phyloP scores from a whole-genome alignment of 352 stramenopile genomes.

The Phytophthora brassicae region DNA sequence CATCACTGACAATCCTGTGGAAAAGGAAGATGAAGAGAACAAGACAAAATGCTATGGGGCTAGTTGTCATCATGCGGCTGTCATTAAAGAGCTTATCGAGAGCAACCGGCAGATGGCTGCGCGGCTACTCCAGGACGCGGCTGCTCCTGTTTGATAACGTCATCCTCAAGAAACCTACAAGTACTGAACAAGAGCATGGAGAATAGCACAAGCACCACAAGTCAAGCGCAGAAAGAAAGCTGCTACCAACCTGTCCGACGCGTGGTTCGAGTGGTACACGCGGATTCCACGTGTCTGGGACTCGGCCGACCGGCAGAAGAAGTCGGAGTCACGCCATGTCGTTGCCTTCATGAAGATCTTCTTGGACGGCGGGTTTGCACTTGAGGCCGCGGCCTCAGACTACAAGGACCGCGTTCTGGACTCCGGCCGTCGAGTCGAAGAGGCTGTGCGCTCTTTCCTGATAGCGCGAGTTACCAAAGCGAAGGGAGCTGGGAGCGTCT shows the following conservation, averaged over 20 bases:
- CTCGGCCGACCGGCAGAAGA: constrained; percentile 18
- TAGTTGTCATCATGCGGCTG: neutral
- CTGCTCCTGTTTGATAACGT: neutral
- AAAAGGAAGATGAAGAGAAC: neutral
- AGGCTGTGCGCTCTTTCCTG: neutral
- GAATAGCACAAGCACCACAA: constrained; percentile 1
- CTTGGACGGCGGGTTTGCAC: constrained; percentile 4
- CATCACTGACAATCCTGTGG: neutral
- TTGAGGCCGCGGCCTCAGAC: neutral
- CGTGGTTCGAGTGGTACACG: constrained; percentile 23
- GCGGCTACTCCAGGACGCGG: too few species aligned
- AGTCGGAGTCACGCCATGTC: constrained; percentile 15
- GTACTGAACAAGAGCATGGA: neutral
- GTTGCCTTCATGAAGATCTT: constrained; percentile 31
- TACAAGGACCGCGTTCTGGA: constrained; percentile 12
- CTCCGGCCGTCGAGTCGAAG: neutral
- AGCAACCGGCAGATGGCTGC: neutral
- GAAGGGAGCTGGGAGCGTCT: neutral
- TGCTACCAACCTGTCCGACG: constrained; percentile 8
- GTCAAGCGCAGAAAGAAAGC: constrained; percentile 12
- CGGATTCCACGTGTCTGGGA: neutral
- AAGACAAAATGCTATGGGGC: neutral
- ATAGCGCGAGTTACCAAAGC: neutral
- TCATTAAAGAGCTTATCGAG: neutral
- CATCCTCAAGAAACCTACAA: neutral